Percentiles rank a stretch among this genome's conserved stretches.
Evolutionary conservation across 2,329 filamentous ascomycete genomes (phyloP).

Genomic region (Aspergillus arachidicola): DNA sequence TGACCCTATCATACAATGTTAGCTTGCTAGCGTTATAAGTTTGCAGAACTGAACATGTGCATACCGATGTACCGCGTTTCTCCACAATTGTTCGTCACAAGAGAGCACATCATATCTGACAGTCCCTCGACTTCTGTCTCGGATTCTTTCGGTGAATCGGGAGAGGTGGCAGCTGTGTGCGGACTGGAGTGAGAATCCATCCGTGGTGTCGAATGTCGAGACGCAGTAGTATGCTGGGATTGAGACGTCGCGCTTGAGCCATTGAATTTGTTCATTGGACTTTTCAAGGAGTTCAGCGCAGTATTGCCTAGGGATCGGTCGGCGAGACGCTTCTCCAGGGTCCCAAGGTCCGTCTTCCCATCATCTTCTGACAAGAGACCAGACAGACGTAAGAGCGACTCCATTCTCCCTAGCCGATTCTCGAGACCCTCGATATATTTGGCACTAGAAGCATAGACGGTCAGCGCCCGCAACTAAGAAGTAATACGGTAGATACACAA

Average conservation of each 20-base stretch:
- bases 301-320: conserved; percentile 48
- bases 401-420: conserved; percentile 93
- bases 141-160: conserved; percentile 55
- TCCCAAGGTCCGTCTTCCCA: conserved; percentile 82
- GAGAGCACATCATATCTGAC: conserved; percentile 98
- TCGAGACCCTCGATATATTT: conserved; percentile 98
- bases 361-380: conserved; percentile 86
- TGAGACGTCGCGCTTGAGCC: conserved; percentile 28
- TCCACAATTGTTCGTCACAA: conserved; percentile 91
- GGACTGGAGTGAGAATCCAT: conserved; percentile 54
- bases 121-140: conserved; percentile 80
- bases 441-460: conserved; percentile 58
- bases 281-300: conserved; percentile 37
- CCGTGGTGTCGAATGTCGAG: conserved; percentile 50
- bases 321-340: conserved; percentile 74
- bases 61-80: conserved; percentile 94
- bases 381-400: conserved; percentile 82
- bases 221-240: conserved; percentile 36
- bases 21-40: background rate
- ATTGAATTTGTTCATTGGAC: conserved; percentile 32
- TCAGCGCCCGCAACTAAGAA: conserved; percentile 14
- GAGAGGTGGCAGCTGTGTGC: conserved; percentile 53
- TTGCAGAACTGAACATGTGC: conserved; percentile 22
- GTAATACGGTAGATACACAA: background rate
- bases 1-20: conserved; percentile 62